These are phyloP conservation scores for Phytopythium helicoides DNA, from an alignment of 352 stramenopile species.

Conservation along the genomic window DNA sequence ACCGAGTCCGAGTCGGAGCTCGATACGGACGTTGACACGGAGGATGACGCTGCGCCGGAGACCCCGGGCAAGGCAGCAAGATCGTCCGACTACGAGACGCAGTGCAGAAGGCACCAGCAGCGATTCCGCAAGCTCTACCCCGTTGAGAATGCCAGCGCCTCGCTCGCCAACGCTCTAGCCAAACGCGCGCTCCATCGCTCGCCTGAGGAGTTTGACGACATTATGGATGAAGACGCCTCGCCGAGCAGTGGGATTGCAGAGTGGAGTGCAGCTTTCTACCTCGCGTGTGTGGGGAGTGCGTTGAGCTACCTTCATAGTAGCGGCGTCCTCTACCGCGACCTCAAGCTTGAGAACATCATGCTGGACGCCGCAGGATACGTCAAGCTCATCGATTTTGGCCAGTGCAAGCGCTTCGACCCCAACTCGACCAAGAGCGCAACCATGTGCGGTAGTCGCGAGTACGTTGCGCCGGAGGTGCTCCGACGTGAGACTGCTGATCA, in stretches of 20 bases:
- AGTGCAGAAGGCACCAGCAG: slow-evolving; percentile 16
- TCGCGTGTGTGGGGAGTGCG: slow-evolving; percentile 82
- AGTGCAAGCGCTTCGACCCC: slow-evolving; percentile 68
- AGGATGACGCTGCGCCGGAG: slow-evolving; percentile 28
- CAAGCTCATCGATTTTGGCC: slow-evolving; percentile 90
- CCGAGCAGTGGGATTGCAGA: slow-evolving; percentile 36
- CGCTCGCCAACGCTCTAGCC: slow-evolving; percentile 34
- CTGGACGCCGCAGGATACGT: slow-evolving; percentile 89
- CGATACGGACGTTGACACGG: slow-evolving; percentile 6
- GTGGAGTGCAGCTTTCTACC: slow-evolving; percentile 85
- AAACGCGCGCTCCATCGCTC: slow-evolving; percentile 61
- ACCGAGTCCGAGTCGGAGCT: not conserved
- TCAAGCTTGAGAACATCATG: slow-evolving; percentile 90
- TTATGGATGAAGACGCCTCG: slow-evolving; percentile 47
- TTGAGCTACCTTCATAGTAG: slow-evolving; percentile 73
- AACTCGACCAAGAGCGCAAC: slow-evolving; percentile 56
- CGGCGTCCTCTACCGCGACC: slow-evolving; percentile 80
- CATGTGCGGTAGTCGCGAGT: slow-evolving; percentile 85
- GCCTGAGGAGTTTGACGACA: slow-evolving; percentile 76
- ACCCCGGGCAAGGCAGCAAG: slow-evolving; percentile 16
- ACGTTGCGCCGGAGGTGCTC: slow-evolving; percentile 84
- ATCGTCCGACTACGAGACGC: slow-evolving; percentile 12
- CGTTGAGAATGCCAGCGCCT: slow-evolving; percentile 27
- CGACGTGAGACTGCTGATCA: slow-evolving; percentile 57
- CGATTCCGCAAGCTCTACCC: slow-evolving; percentile 4